Evolutionary conservation across 768 basidiomycete genomes (phyloP), one percentile per base, ranked within the genome.

Genomic region (Lentinula guzmanii): DNA sequence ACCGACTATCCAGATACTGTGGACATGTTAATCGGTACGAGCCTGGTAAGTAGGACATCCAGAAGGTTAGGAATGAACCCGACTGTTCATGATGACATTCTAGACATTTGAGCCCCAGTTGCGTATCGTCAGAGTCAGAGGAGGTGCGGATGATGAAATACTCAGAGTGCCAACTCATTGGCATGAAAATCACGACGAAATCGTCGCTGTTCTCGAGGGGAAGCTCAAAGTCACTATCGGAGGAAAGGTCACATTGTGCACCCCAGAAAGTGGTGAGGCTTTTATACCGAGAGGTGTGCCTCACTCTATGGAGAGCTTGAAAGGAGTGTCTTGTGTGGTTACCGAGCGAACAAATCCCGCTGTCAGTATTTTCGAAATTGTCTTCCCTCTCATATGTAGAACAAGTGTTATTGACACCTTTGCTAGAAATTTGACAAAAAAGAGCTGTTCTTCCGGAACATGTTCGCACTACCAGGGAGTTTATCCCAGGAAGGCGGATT

Each of bases 121-220:
- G 16, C 31, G 52, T 10, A 34, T 16, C 31, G 34, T 53, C 15
- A 34, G 18, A n/a, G 34, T 53, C 34, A 16, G 52, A 35, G 52
- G 52, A 37, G 33, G 5, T 3, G 69, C 65, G 18, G 70, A 72
- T 43, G 65, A 65, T 5, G 70, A 71, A 11, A 52, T 62, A 1
- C 62, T 76, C 31, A 62, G 65, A 11, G 74, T 73, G 0, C 70
- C 72, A 2, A 69, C 65, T 0, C 74, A 75, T 48, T 75, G 74
- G 74, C 74, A 76, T 42, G 72, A 73, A 35, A 67, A 60, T 5
- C 71, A 75, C 57, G 71, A 74, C 51, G 74, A 76, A 61, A 63
- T 69, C 1, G 68, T 75, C 61, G 65, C 62, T 13, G 65, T 76
- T 15, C 35, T 70, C 2, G 64, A 71, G 63, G 74, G 72, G 34